Conservation (phyloP, 2,329 filamentous ascomycete genomes). For the Colletotrichum sp. region DNA sequence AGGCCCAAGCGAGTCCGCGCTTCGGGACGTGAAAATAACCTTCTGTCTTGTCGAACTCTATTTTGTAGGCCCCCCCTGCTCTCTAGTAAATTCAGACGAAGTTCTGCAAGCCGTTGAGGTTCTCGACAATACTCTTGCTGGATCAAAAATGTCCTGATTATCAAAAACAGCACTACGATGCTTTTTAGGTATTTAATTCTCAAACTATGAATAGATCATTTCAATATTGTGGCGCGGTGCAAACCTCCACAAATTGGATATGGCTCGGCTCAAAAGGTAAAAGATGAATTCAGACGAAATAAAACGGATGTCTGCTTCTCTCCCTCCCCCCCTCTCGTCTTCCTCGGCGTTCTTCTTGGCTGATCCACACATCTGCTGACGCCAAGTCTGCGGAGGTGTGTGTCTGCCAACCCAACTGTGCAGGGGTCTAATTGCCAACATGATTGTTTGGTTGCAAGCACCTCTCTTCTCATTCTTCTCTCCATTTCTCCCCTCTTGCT, state of each 20-base stretch:
- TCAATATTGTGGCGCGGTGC: no score
- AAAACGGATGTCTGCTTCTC: background rate
- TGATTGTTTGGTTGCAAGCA: background rate
- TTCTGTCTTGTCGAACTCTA: background rate
- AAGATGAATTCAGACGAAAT: background rate
- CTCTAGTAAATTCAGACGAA: background rate
- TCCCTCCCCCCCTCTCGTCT: background rate
- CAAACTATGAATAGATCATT: no score
- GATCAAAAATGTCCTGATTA: background rate
- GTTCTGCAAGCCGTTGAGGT: background rate
- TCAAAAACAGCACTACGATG: background rate
- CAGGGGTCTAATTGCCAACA: background rate
- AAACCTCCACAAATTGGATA: no score
- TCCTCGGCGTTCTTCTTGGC: conserved; percentile 6
- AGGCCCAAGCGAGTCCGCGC: background rate
- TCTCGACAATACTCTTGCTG: background rate
- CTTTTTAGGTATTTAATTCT: background rate
- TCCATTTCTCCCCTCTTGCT: background rate
- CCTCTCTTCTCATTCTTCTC: background rate
- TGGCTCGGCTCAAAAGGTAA: no score
- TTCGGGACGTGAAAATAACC: background rate
- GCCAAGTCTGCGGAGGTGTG: conserved; percentile 3
- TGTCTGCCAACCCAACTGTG: conserved; percentile 4
- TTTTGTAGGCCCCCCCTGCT: background rate
- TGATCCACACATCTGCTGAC: conserved; percentile 22